These are phyloP conservation scores for Amanita fuliginea DNA, from an alignment of 768 basidiomycete genomes.

Conservation along the genomic window DNA sequence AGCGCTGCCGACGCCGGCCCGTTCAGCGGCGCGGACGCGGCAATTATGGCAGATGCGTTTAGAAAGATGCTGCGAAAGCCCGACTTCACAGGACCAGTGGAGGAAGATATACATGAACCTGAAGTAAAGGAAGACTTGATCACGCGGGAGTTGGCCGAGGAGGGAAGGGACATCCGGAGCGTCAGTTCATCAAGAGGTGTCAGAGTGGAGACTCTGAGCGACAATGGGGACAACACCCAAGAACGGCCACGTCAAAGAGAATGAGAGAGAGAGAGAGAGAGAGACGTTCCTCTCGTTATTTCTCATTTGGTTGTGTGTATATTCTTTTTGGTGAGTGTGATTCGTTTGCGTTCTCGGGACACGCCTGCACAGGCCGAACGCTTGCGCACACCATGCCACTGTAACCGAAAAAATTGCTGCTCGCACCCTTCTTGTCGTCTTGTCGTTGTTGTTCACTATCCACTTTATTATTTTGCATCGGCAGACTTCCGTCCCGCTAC, in stretches of 20 bases:
- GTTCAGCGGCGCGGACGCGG: constrained; percentile 79
- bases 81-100: constrained; percentile 64
- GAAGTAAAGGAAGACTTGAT: constrained; percentile 35
- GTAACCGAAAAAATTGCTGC: background rate
- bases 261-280: constrained; percentile 1
- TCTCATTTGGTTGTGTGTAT: constrained; percentile 1
- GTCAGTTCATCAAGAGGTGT: constrained; percentile 74
- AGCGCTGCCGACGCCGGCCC: constrained; percentile 56
- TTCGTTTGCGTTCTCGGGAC: constrained; percentile 2
- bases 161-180: constrained; percentile 81
- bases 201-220: constrained; percentile 60
- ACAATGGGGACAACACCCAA: constrained; percentile 37
- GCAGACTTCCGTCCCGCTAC: constrained; percentile 2
- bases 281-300: constrained; percentile 4
- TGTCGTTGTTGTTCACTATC: constrained; percentile 3
- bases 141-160: constrained; percentile 73
- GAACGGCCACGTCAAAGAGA: constrained; percentile 23
- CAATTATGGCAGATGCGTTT: constrained; percentile 90
- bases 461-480: constrained; percentile 5
- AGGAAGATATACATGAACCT: constrained; percentile 56
- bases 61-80: constrained; percentile 82
- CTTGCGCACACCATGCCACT: constrained; percentile 2
- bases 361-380: background rate
- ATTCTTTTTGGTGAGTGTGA: constrained; percentile 3
- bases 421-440: constrained; percentile 1